These are phyloP conservation scores for Nemania diffusa DNA, from an alignment of 2,329 filamentous ascomycete species.

Conservation along the genomic window DNA sequence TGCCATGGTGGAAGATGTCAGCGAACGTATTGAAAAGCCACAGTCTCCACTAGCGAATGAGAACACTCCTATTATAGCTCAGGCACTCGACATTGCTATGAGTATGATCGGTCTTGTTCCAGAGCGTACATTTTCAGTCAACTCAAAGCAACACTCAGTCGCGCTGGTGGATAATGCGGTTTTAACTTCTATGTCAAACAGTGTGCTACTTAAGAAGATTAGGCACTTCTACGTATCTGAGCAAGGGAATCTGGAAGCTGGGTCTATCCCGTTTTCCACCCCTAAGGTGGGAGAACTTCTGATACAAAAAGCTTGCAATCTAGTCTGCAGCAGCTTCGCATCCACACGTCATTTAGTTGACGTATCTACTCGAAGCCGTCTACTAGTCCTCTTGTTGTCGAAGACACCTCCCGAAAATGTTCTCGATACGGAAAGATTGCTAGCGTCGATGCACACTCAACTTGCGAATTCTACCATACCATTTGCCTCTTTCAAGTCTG, in stretches of 20 bases:
- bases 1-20: slow-evolving; percentile 67
- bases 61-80: slow-evolving; percentile 36
- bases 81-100: slow-evolving; percentile 61
- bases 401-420: slow-evolving; percentile 60
- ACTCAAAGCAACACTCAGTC: slow-evolving; percentile 39
- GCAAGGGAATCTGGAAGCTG: slow-evolving; percentile 74
- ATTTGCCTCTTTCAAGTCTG: slow-evolving; percentile 68
- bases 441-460: slow-evolving; percentile 62
- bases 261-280: slow-evolving; percentile 67
- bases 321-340: slow-evolving; percentile 61
- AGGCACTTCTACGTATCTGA: slow-evolving; percentile 75
- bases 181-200: slow-evolving; percentile 52
- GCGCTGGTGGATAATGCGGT: slow-evolving; percentile 44
- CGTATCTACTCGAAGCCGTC: slow-evolving; percentile 66
- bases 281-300: slow-evolving; percentile 69
- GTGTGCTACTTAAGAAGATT: slow-evolving; percentile 70
- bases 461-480: slow-evolving; percentile 55
- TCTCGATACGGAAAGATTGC: slow-evolving; percentile 60
- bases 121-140: slow-evolving; percentile 66
- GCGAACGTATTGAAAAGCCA: slow-evolving; percentile 48
- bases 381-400: slow-evolving; percentile 67
- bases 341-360: slow-evolving; percentile 56
- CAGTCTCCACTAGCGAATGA: slow-evolving; percentile 38
- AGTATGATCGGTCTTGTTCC: slow-evolving; percentile 72
- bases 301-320: slow-evolving; percentile 66